Evolutionary conservation across 2,329 filamentous ascomycete species (phyloP).

Genomic region (Fusarium abutilonis): DNA sequence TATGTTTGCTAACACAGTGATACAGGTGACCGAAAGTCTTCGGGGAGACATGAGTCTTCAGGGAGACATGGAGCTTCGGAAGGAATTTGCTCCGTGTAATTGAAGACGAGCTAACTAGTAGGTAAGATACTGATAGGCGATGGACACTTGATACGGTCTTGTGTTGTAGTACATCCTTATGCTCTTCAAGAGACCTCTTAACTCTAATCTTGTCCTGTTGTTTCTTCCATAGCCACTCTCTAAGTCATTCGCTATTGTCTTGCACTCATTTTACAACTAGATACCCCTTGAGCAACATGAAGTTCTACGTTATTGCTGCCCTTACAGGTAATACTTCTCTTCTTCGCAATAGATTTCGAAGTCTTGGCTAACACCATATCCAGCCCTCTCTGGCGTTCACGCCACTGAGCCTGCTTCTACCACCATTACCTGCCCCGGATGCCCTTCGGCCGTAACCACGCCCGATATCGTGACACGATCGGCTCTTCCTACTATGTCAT

Average conservation of each 20-base stretch:
- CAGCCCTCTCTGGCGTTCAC: slow-evolving; percentile 27
- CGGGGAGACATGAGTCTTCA: too few relatives aligned
- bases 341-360: fast-evolving
- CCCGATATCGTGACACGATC: slow-evolving; percentile 33
- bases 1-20: not conserved
- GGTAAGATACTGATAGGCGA: too few relatives aligned
- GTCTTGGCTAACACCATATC: not conserved
- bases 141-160: too few relatives aligned
- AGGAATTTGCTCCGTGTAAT: not conserved
- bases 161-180: not conserved
- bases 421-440: slow-evolving; percentile 26
- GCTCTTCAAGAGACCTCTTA: not conserved
- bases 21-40: not conserved
- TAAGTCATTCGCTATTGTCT: slow-evolving; percentile 9
- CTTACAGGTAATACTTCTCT: slow-evolving; percentile 20
- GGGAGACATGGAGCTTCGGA: not conserved
- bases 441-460: slow-evolving; percentile 11
- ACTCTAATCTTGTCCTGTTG: not conserved
- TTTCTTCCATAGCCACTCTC: not conserved
- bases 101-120: too few relatives aligned
- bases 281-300: slow-evolving; percentile 23
- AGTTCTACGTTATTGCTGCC: slow-evolving; percentile 19
- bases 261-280: slow-evolving; percentile 14
- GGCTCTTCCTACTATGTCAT: slow-evolving; percentile 22
- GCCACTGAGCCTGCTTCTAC: slow-evolving; percentile 19